Base-by-base conservation (phyloP, 495 filamentous ascomycete genomes). In the Penicillium pulvis region DNA sequence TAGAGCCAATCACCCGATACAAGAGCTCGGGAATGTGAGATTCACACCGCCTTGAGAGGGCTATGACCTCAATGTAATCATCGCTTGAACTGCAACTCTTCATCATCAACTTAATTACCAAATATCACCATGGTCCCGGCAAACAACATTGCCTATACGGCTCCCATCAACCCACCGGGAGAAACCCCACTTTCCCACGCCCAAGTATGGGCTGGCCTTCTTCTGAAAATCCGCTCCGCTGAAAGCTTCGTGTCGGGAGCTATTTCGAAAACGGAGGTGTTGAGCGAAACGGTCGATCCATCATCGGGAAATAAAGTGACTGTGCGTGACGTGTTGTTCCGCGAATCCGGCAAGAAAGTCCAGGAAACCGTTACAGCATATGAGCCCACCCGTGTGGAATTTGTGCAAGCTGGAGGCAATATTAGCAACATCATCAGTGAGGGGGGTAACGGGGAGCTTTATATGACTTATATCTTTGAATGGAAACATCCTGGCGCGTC, bases 381-480 rank as follows among this genome's bases (percentile, higher is more conserved):
- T 23, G 49, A 69, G 45, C 41, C 58, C 17, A 51, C 55, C 16
- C 56, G 70, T 33, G 68, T 75, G 17, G 74, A 77, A 10, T 77
- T 77, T 53, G 61, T 54, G n/a, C 73, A 75, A 46, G 61, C 64
- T 2, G 73, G 73, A 23, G 68, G 65, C 41, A 61, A 71, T 7
- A 69, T 83, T 42, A 75, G 69, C 43, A 85, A 85, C 60, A 72
- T 82, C 8, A 60, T 85, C 20, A 81, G 78, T 30, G 69, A 78
- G 19, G 80, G 81, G 2, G 60, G 67, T 7, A 55, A 56, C 20
- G 74, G 72, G 7, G 78, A 80, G 28, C 61, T 82, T 7, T 73
- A 75, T 26, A 71, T 85, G 71, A 85, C 83, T 4, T 85, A 81
- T 61, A 76, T 78, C 17, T 85, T 83, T 56, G 80, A 84, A 53